Base-by-base conservation (phyloP, 768 basidiomycete genomes). In the Tulasnella calospora region DNA sequence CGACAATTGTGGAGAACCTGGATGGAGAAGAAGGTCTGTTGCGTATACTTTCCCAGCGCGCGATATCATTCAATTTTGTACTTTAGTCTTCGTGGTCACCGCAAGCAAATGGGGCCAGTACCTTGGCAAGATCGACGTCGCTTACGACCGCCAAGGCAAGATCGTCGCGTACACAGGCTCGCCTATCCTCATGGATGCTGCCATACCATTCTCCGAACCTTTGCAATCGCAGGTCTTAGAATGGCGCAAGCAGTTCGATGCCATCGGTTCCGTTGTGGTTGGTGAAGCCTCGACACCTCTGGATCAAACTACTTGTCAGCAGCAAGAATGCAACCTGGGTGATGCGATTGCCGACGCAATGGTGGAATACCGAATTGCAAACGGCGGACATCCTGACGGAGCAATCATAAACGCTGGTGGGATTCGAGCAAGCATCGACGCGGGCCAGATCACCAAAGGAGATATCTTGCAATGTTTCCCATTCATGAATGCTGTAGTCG, bases 61-160 rank as follows among this genome's bases (percentile, higher is more conserved):
- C 33, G 0, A 40, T 19, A 7, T 55, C 33, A 12, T 36, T 69
- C 41, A 71, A 33, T 46, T 10, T 36, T 40, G 44, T 51, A 9
- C 27, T 71, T 12, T 35, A 79, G 79, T 88, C 23, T 86, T 86
- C 79, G 84, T 88, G n/a, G 85, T 88, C 74, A 87, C 86, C 0
- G 84, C 86, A 75, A 87, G 84, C 79, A 84, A 86, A 71, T 88
- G 87, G 86, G 87, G 86, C 55, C 86, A 88, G 79, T 86, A 86
- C 80, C 82, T 88, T 47, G 87, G 87, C 15, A 83, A 85, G 71
- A 86, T 88, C 79, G 85, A 87, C 79, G 83, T 87, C 79, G 84
- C 85, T 57, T 88, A 84, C 80, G 86, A 86, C 77, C 44, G 46
- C 8, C 71, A 76, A 0, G 87, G 87, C n/a, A 85, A 84, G 73